Conservation (phyloP, 129 eudicot species). For the Deinandra increscens region DNA sequence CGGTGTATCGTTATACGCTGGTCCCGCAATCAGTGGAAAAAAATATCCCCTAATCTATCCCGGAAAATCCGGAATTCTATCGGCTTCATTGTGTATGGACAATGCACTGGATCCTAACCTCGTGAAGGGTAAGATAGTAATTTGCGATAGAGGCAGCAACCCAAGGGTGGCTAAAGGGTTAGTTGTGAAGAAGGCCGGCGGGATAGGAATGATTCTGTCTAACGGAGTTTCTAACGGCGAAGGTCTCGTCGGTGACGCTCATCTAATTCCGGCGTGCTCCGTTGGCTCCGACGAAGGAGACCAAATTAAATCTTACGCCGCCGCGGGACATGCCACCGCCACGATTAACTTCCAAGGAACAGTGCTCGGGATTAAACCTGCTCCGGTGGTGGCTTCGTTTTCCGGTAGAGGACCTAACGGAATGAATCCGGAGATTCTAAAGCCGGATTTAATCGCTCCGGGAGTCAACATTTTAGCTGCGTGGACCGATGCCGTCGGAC, state of each 20-base stretch:
- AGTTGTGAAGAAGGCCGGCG: constrained; percentile 90
- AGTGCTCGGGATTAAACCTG: constrained; percentile 65
- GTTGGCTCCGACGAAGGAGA: constrained; percentile 76
- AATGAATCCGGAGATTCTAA: constrained; percentile 76
- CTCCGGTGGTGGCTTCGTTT: constrained; percentile 88
- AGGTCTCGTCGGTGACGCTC: constrained; percentile 86
- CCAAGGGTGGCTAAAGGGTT: constrained; percentile 87
- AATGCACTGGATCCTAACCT: constrained; percentile 58
- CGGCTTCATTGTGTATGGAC: constrained; percentile 86
- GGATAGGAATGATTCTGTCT: constrained; percentile 83
- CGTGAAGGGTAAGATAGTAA: constrained; percentile 76
- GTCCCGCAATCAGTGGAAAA: constrained; percentile 56
- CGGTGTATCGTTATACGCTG: constrained; percentile 78
- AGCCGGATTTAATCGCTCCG: constrained; percentile 86
- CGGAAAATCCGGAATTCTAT: constrained; percentile 64
- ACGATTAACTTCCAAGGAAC: constrained; percentile 66
- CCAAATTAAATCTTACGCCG: constrained; percentile 50
- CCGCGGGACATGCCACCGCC: constrained; percentile 44
- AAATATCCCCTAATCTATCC: constrained; percentile 73
- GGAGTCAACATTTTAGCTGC: constrained; percentile 87
- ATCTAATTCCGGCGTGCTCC: constrained; percentile 72
- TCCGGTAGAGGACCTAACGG: constrained; percentile 89
- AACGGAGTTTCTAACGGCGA: constrained; percentile 77
- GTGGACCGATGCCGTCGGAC: constrained; percentile 86
- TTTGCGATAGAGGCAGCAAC: constrained; percentile 84